phyloP scores from a whole-genome alignment of 345 rosid genomes.

The Psidium guajava region DNA sequence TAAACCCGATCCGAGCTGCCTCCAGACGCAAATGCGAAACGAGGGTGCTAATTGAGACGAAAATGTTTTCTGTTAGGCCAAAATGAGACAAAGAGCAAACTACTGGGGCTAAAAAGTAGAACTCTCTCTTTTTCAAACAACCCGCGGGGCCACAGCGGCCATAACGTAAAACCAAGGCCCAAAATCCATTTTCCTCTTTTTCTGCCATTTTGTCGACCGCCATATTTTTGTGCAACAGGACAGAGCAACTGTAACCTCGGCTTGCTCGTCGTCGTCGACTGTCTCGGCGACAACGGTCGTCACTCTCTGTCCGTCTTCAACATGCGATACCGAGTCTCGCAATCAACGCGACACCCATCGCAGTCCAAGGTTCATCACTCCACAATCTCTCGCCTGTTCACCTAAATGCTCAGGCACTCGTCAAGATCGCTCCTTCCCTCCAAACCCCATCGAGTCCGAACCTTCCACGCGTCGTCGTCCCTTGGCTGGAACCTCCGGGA shows the following conservation, averaged over 20 bases:
- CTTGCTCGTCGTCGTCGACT: not conserved
- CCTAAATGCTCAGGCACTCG: conserved; percentile 29
- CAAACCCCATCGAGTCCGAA: not conserved
- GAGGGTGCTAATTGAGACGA: not conserved
- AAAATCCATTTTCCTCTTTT: not conserved
- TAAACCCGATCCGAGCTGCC: not conserved
- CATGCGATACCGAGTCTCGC: not conserved
- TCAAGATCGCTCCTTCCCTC: not conserved
- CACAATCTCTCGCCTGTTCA: not conserved
- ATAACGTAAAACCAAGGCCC: not conserved
- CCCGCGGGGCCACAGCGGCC: not conserved
- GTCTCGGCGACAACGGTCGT: not conserved
- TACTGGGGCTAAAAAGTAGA: not conserved
- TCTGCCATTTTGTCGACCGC: not conserved
- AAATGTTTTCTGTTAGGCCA: not conserved
- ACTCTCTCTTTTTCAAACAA: not conserved
- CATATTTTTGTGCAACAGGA: too few relatives aligned
- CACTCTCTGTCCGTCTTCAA: not conserved
- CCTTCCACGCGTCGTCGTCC: conserved; percentile 8
- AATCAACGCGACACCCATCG: not conserved
- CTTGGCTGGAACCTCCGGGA: conserved; percentile 45
- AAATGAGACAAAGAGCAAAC: not conserved
- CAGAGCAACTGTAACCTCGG: not conserved
- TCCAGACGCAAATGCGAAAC: not conserved
- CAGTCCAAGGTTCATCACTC: not conserved